phyloP scores from a whole-genome alignment of 495 filamentous ascomycete genomes.

The Aspergillus sparsus region DNA sequence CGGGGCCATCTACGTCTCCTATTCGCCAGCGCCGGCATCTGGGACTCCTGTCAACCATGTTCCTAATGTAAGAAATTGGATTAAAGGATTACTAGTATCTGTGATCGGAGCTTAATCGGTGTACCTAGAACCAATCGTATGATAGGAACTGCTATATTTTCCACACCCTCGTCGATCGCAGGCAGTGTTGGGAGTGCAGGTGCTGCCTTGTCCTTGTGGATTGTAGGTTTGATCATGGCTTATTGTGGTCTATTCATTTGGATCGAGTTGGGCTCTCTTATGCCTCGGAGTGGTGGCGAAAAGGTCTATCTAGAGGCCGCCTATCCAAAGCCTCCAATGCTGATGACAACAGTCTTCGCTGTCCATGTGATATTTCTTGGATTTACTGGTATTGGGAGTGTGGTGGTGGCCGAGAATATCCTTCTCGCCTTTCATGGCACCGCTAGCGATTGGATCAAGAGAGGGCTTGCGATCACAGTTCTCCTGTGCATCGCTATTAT shows the following conservation, averaged over 20 bases:
- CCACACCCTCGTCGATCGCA: conserved; percentile 63
- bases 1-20: not conserved
- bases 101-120: not conserved
- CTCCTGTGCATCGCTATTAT: conserved; percentile 33
- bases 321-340: conserved; percentile 62
- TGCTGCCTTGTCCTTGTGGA: conserved; percentile 61
- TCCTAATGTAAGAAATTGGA: conserved; percentile 38
- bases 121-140: conserved; percentile 57
- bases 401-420: conserved; percentile 44
- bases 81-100: not conserved
- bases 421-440: conserved; percentile 33
- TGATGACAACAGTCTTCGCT: conserved; percentile 64
- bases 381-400: conserved; percentile 53
- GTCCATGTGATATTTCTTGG: conserved; percentile 65
- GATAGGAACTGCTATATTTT: conserved; percentile 73
- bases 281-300: conserved; percentile 65
- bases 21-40: conserved; percentile 33
- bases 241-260: conserved; percentile 59
- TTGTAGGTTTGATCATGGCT: conserved; percentile 58
- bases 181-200: conserved; percentile 65
- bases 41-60: conserved; percentile 43
- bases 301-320: conserved; percentile 76
- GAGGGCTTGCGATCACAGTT: conserved; percentile 34
- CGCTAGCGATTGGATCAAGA: conserved; percentile 35
- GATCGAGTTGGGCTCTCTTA: conserved; percentile 68